Base-by-base conservation (phyloP, 805 yeast species). In the Monosporozyma yasuniensis region DNA sequence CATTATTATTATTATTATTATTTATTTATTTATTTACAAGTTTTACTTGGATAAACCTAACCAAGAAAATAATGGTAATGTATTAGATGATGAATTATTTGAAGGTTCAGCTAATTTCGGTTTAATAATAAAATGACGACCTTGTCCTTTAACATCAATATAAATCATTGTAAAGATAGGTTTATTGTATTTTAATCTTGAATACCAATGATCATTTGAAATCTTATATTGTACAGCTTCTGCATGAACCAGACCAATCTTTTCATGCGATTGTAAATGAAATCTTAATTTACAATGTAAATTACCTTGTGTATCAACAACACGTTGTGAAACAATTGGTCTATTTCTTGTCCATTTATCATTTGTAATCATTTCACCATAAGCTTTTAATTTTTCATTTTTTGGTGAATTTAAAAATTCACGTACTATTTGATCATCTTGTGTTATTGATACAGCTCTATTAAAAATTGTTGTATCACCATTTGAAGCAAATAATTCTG, bases 381-480 rank as follows among this genome's bases (percentile, higher is more conserved):
- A 84, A 0, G 96, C 96, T 62, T 84, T 84, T 47, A 90, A 71
- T 61, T 87, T 77, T 49, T 75, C 77, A 9, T 79, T 81, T 2
- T 73, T 60, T 16, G 71, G 59, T 54, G 83, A 75, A 27, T 77
- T 76, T 37, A 90, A 70, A 28, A 81, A 64, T 54, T 72, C 69
- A 56, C 81, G 81, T 3, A 84, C 82, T 37, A 65, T 66, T 46
- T 75, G 74, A 64, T 84, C 87, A 52, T 82, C 72, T 61, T 90
- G 91, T 37, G 88, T 78, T 58, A 86, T 69, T 11, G 79, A 76
- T 30, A 89, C 89, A 2, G 95, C 95, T 57, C 87, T 78, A 69
- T 90, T 89, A 72, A 90, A 90, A 2, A 95, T 80, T 55, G 84
- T 85, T 0, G 96, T 90, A 62, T 90, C 96, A 22, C 96, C 95